Percentiles rank a stretch among this genome's conserved stretches.
phyloP scores from a whole-genome alignment of 176 grass and related monocot genomes.

The Pontederia paniculata region DNA sequence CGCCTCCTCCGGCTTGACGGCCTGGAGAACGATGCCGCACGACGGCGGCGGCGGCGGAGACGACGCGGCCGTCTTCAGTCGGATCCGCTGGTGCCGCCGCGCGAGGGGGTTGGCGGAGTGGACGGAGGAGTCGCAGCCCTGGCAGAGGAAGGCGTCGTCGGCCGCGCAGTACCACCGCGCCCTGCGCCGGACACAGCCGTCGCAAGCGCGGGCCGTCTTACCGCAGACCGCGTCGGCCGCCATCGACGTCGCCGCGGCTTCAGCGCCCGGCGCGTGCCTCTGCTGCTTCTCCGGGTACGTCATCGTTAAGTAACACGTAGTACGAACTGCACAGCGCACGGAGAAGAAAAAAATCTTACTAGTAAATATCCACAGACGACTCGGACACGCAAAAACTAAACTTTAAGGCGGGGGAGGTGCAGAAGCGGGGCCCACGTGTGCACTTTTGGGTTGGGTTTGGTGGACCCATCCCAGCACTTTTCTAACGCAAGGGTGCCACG shows the following conservation, averaged over 20 bases:
- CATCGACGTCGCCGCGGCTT: constrained; percentile 18
- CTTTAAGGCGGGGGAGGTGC: not conserved
- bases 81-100: constrained; percentile 52
- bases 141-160: constrained; percentile 84
- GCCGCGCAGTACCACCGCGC: constrained; percentile 90
- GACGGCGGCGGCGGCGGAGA: not conserved
- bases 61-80: constrained; percentile 25
- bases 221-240: constrained; percentile 23
- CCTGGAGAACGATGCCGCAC: constrained; percentile 19
- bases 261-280: not conserved
- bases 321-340: too few relatives aligned
- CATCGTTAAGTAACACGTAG: not conserved
- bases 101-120: constrained; percentile 84
- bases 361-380: too few relatives aligned
- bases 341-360: too few relatives aligned
- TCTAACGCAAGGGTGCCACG: not conserved
- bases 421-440: constrained; percentile 14
- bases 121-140: constrained; percentile 67
- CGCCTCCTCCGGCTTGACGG: constrained; percentile 27
- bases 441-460: constrained; percentile 30
- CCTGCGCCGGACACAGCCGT: constrained; percentile 56
- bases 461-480: constrained; percentile 16
- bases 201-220: constrained; percentile 63
- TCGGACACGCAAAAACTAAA: too few relatives aligned
- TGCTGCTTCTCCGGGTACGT: not conserved